Evolutionary conservation across 2,329 filamentous ascomycete species (phyloP).

Genomic region (Ophiostoma ulmi): DNA sequence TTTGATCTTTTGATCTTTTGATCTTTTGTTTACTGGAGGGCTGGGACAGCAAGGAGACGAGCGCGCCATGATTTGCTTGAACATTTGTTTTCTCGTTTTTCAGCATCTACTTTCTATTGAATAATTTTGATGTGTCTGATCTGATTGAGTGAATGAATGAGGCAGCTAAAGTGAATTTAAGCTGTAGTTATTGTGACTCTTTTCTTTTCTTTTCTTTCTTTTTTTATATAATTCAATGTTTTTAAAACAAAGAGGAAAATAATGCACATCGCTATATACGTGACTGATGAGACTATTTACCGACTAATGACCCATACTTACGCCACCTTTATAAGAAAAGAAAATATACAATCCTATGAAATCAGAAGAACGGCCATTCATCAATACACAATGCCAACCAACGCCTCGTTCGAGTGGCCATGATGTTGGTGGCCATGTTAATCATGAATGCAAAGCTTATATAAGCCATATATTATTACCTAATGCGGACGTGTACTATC

Average conservation of each 20-base stretch:
- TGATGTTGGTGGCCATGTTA: background rate
- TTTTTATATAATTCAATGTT: background rate
- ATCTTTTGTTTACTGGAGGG: background rate
- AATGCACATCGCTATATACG: background rate
- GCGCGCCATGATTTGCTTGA: slow-evolving; percentile 8
- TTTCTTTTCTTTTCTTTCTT: background rate
- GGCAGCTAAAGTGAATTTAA: too few relatives aligned
- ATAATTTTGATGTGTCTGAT: background rate
- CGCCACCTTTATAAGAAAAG: too few relatives aligned
- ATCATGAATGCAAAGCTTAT: background rate
- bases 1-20: slow-evolving; percentile 18
- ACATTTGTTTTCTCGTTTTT: background rate
- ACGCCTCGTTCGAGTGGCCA: background rate
- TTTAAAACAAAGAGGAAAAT: background rate
- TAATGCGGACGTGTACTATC: background rate
- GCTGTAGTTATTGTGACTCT: background rate
- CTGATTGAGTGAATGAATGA: background rate
- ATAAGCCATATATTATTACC: background rate
- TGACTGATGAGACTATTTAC: too few relatives aligned
- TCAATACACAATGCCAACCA: background rate
- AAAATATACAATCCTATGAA: background rate
- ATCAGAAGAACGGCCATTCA: background rate
- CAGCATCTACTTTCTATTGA: background rate
- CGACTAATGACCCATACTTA: background rate
- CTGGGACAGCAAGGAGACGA: slow-evolving; percentile 4